Conservation (phyloP, 2,329 filamentous ascomycete genomes). For the Pestalotiopsis sp. region DNA sequence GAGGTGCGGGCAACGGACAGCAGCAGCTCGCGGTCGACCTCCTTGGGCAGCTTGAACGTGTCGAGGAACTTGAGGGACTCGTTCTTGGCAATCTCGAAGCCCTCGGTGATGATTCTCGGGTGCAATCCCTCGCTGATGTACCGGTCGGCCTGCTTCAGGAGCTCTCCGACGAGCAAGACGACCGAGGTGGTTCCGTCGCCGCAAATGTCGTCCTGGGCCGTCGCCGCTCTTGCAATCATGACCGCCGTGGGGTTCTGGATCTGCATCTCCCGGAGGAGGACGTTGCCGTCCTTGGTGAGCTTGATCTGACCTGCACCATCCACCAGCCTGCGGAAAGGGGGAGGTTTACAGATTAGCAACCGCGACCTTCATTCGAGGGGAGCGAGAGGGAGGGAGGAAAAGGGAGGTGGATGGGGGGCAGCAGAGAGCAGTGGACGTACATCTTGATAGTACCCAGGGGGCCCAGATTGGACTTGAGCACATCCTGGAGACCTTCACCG, state of each 20-base stretch:
- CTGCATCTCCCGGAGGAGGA: conserved; percentile 79
- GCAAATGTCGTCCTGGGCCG: conserved; percentile 97
- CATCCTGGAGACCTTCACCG: conserved; percentile 90
- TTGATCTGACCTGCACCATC: conserved; percentile 85
- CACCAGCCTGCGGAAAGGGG: conserved; percentile 55
- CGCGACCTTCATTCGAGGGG: neutral
- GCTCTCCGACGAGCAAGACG: conserved; percentile 91
- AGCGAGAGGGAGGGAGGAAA: neutral
- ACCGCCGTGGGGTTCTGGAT: conserved; percentile 98
- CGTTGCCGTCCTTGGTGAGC: conserved; percentile 94
- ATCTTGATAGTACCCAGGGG: conserved; percentile 96
- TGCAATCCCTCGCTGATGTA: conserved; percentile 97
- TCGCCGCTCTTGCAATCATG: conserved; percentile 81
- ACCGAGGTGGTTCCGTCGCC: conserved; percentile 98
- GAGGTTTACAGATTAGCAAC: neutral
- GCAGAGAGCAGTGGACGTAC: conserved; percentile 47
- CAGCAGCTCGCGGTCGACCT: conserved; percentile 91
- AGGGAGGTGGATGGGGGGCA: neutral
- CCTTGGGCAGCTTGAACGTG: conserved; percentile 83
- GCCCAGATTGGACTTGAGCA: conserved; percentile 94
- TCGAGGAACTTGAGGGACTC: conserved; percentile 97
- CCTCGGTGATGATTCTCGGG: conserved; percentile 94
- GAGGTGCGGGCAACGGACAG: conserved; percentile 93
- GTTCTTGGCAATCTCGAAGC: conserved; percentile 94
- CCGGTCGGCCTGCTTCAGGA: conserved; percentile 95